Base-by-base conservation (phyloP, 768 basidiomycete species). In the Chalciporus pseudorubinellus region DNA sequence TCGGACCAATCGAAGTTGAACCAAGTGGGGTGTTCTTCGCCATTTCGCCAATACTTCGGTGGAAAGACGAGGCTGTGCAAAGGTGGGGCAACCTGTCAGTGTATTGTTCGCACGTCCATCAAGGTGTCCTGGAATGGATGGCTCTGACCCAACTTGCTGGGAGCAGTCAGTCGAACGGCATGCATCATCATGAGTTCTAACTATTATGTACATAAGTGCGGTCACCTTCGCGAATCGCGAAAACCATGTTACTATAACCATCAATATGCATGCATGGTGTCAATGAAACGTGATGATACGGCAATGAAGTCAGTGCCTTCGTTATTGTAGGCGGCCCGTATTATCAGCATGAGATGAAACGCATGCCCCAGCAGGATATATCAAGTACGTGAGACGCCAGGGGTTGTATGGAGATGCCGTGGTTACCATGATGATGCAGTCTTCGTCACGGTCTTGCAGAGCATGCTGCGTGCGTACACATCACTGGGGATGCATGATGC, bases 51-150 rank as follows among this genome's bases (percentile, higher is more conserved):
- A 16, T 33, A 26, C 40, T 47, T 46, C 33, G 42, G 34, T 39
- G 34, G 13, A 49, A 51, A n/a, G 19, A 22, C 28, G 33, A 38
- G 34, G 55, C 53, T 52, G 52, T 58, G 54, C 49, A 51, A 38
- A 44, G 58, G 60, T 52, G 60, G 54, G 61, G 58, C 52, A 53
- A 47, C 5, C 28, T n/a, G n/a, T n/a, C n/a, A n/a, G n/a, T n/a
- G n/a, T n/a, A n/a, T 12, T 29, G 34, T 52, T 56, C 53, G 44
- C 62, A 64, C 36, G 53, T 46, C 46, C 21, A 22, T 19, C 22
- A 34, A 36, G 31, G 18, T 14, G 42, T 39, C 38, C 50, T 19
- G 38, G 26, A 51, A 45, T 22, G 41, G 21, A 18, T 36, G 18
- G 19, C 21, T 38, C 48, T 46, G 19, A 44, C 20, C 39, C 39